Conservation (phyloP, 2,329 filamentous ascomycete species). For the Polytolypa hystricis region DNA sequence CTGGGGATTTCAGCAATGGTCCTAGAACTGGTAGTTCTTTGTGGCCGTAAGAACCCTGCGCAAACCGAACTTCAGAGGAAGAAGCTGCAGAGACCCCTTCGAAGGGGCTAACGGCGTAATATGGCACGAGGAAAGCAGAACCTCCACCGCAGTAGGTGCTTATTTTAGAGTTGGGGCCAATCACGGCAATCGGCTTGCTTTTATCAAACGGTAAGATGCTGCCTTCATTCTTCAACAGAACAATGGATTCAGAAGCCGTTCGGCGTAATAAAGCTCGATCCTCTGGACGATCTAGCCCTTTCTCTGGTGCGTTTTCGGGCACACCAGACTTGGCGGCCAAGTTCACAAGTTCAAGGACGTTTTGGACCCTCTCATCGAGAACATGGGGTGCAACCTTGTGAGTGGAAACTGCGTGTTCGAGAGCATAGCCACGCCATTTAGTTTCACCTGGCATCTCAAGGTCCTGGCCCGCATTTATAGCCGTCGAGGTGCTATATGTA, state of each 20-base stretch:
- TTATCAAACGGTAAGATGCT: conserved; percentile 47
- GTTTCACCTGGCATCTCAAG: conserved; percentile 39
- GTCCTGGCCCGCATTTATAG: conserved; percentile 36
- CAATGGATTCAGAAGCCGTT: conserved; percentile 58
- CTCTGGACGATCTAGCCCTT: conserved; percentile 47
- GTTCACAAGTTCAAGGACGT: conserved; percentile 50
- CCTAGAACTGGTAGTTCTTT: conserved; percentile 52
- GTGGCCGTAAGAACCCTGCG: conserved; percentile 54
- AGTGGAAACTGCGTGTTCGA: conserved; percentile 38
- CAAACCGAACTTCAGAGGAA: conserved; percentile 35
- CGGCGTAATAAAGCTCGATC: conserved; percentile 53
- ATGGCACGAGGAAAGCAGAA: conserved; percentile 44
- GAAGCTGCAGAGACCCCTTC: conserved; percentile 31
- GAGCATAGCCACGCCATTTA: conserved; percentile 29
- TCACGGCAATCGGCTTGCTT: conserved; percentile 38
- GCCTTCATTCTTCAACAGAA: conserved; percentile 62
- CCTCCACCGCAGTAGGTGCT: conserved; percentile 49
- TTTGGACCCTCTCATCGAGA: conserved; percentile 47
- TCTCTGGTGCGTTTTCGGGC: conserved; percentile 44
- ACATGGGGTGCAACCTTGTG: conserved; percentile 47
- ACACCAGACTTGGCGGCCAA: conserved; percentile 44
- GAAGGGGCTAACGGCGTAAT: conserved; percentile 36
- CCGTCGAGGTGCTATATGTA: conserved; percentile 35
- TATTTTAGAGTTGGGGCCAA: conserved; percentile 44
- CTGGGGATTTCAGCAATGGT: conserved; percentile 38